Base-by-base conservation (phyloP, 2,329 filamentous ascomycete genomes). In the Knoxdaviesia proteae region DNA sequence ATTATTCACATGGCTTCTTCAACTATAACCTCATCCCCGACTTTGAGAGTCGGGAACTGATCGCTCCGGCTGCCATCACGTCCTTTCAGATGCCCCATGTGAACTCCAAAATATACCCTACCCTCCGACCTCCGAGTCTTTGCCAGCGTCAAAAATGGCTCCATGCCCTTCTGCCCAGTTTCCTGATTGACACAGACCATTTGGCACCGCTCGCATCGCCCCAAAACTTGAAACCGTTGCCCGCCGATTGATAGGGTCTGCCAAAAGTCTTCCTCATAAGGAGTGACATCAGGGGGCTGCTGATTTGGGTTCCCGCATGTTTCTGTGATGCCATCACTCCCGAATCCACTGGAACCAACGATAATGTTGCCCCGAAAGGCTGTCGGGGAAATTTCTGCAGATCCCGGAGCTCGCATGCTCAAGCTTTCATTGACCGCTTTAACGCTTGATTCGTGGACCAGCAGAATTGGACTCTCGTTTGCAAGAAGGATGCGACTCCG, bases 101-200 rank as follows among this genome's bases (percentile, higher is more conserved):
- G 88, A 46, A 80, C 75, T 5, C 90, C 90, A 62, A 98, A 98
- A 50, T 80, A 80, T 3, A 94, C 80, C 58, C 86, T 86, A 2
- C 86, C 84, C 42, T 82, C 76, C 48, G 84, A 76, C 44, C 83
- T 73, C 50, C 90, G 72, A 7, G 84, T 93, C 63, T 92, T 94
- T 2, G 82, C 79, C 45, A 98, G 61, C 1, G 86, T 94, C 4
- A 81, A 72, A 54, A 90, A 93, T 0, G 90, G 90, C 57, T 96
- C 90, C 48, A 84, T 75, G 48, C 77, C 74, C 56, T 76, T 81
- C 48, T 75, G 68, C 0, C 77, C 86, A 8, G 80, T 94, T 39
- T 75, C 65, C 56, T 94, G 90, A 53, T 98, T 78, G 39, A 96
- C 74, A 55, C 88, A 94, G 7, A 98, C 80, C 87, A 98, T 96